Evolutionary conservation across 768 basidiomycete species (phyloP), one percentile per base, ranked within the genome.

Genomic region (Pleurotus platypus): DNA sequence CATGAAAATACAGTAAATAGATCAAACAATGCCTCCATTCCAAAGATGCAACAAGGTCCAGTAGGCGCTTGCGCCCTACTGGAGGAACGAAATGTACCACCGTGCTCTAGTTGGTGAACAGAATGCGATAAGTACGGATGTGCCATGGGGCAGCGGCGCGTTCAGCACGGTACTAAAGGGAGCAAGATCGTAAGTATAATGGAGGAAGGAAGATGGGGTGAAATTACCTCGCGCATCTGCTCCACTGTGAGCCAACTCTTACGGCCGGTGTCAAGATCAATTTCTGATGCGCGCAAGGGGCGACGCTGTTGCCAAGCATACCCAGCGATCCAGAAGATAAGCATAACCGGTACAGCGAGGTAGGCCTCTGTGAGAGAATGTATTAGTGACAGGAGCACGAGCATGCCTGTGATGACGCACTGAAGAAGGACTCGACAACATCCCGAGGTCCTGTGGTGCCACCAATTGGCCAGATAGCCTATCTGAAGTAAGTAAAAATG

Each of bases 221-320:
- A 6, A 37, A n/a, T 11, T 62, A 74, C 73, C 57, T 67, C 66
- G 45, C 73, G 68, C 77, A 78, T 77, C 60, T 78, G 73, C 51
- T 75, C 74, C 2, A 70, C 76, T 4, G 76, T 78, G 24, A 75
- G 65, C 77, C 77, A 78, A 61, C 72, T 74, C 69, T 77, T 78
- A 57, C 77, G 75, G 46, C 75, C 76, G 46, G 70, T 70, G 55
- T 78, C 76, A 50, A 79, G 69, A 53, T 79, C 72, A 51, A 79
- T 79, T 43, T 76, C 69, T 30, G 65, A 58, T 1, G 72, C 68
- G 1, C 70, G 65, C 62, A 64, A 67, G 16, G 77, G 77, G 3
- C 71, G 63, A 4, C 68, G 73, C 26, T 74, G 67, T 61, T 78
- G 77, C 77, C 77, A 78, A 4, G 61, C 42, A 46, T 70, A 74